Evolutionary conservation across 2,329 filamentous ascomycete species (phyloP), one percentile per base, ranked within the genome.

Genomic region (Rutstroemia sp.): DNA sequence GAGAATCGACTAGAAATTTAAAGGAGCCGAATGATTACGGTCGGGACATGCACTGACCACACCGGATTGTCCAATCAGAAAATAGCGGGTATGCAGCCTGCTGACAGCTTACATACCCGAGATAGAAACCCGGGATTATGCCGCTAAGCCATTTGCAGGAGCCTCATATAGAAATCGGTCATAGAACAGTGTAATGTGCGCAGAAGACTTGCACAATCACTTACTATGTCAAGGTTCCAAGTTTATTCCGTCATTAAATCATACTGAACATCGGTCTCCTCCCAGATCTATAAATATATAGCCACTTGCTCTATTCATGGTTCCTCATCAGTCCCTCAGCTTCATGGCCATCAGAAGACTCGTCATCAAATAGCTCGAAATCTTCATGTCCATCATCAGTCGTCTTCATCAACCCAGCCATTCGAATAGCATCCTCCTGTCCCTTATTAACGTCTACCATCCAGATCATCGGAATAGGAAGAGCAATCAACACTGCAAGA

Each of bases 371-470:
- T 14, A 37, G 27, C 21, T 38, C 53, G 7, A 50, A 55, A 44
- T 55, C 46, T 21, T 50, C 53, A 45, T 55, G 53, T 2, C 39
- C 54, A 38, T 56, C 30, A 12, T 46, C 27, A n/a, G 27, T 39
- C 0, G 77, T 79, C 57, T 83, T 79, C 50, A 86, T 81, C 7
- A 78, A 68, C 57, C 80, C 77, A 0, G 86, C 84, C 56, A 92
- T 73, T 63, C 76, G 80, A 62, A 79, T 76, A 1, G 86, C 88
- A 66, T 90, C 87, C 47, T 74, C 72, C 72, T 83, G 88, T 10
- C 88, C 88, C 39, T 88, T 78, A 53, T 95, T 88, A 9, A 95
- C 89, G 70, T 96, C 79, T 38, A 99, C 88, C 54, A 90, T 81
- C 68, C 85, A 87, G 72, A 97, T 89, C 51, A 97, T 75, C 1